A percentile compares a stretch with the other conserved stretches of the same genome.
These are phyloP conservation scores for Tuber borchii DNA, from an alignment of 495 filamentous ascomycete genomes.

Conservation along the genomic window DNA sequence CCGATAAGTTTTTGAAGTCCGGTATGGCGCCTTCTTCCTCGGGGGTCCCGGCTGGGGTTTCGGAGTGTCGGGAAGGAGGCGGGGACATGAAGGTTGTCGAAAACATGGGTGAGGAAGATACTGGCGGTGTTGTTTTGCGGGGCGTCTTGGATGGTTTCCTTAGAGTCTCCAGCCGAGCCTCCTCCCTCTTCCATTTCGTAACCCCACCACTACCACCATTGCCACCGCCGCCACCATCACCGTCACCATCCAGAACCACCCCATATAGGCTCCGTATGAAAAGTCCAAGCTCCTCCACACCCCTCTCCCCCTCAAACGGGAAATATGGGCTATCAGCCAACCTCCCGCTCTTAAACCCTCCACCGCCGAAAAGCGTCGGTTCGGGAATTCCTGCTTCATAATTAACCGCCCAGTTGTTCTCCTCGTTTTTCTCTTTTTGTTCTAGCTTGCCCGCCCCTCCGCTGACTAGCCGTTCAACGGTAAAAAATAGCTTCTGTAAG, in stretches of 20 bases:
- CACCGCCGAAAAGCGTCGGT: background rate
- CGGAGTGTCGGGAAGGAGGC: background rate
- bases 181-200: background rate
- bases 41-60: background rate
- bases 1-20: conserved; percentile 18
- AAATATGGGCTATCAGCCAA: conserved; percentile 7
- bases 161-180: conserved; percentile 1
- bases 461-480: conserved; percentile 13
- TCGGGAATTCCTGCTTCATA: conserved; percentile 22
- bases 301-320: conserved; percentile 18
- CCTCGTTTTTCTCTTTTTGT: conserved; percentile 17
- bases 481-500: conserved; percentile 25
- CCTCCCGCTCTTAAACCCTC: conserved; percentile 12
- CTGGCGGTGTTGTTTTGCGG: background rate
- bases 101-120: background rate
- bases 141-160: background rate
- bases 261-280: background rate
- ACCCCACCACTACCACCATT: background rate
- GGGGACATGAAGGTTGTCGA: background rate
- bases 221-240: background rate
- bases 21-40: conserved; percentile 4
- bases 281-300: conserved; percentile 9
- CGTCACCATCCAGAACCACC: conserved; percentile 11
- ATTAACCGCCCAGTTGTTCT: conserved; percentile 24
- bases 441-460: background rate